Percentiles rank a stretch among this genome's conserved stretches.
phyloP scores from a whole-genome alignment of 202 grass and related monocot species.

The Schoenoplectus triqueter region DNA sequence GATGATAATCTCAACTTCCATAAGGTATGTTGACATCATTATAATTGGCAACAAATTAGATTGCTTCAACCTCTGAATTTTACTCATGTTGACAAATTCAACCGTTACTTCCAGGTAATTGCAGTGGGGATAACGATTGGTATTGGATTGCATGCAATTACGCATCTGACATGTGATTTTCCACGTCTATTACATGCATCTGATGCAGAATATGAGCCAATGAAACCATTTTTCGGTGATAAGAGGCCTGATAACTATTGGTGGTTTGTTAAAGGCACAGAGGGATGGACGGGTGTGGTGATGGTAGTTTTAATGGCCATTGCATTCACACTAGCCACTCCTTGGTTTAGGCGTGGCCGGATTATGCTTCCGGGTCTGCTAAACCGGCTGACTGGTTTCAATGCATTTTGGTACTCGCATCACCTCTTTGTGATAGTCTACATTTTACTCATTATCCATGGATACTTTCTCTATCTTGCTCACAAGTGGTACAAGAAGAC shows the following conservation, averaged over 20 bases:
- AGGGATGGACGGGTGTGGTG: conserved; percentile 79
- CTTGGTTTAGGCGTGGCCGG: conserved; percentile 60
- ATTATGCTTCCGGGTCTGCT: conserved; percentile 48
- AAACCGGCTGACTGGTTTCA: conserved; percentile 70
- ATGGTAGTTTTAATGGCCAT: conserved; percentile 75
- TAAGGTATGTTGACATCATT: conserved; percentile 47
- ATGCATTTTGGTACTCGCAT: conserved; percentile 97
- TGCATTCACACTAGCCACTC: conserved; percentile 74
- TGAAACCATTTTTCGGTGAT: conserved; percentile 64
- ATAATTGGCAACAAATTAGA: neutral
- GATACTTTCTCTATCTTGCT: conserved; percentile 65
- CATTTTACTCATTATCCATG: conserved; percentile 79
- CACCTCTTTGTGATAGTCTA: conserved; percentile 85
- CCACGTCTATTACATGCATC: conserved; percentile 62
- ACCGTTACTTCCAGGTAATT: conserved; percentile 50
- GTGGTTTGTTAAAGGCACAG: conserved; percentile 92
- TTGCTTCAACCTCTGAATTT: conserved; percentile 8
- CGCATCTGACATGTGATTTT: conserved; percentile 85
- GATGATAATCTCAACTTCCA: conserved; percentile 98
- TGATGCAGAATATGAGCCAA: conserved; percentile 54
- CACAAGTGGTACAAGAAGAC: conserved; percentile 81
- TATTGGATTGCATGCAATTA: conserved; percentile 53
- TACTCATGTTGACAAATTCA: conserved; percentile 1
- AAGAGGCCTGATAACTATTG: conserved; percentile 59
- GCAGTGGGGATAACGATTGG: conserved; percentile 63